These are phyloP conservation scores for Colletotrichum filicis DNA, from an alignment of 2,329 filamentous ascomycete genomes.

Conservation along the genomic window DNA sequence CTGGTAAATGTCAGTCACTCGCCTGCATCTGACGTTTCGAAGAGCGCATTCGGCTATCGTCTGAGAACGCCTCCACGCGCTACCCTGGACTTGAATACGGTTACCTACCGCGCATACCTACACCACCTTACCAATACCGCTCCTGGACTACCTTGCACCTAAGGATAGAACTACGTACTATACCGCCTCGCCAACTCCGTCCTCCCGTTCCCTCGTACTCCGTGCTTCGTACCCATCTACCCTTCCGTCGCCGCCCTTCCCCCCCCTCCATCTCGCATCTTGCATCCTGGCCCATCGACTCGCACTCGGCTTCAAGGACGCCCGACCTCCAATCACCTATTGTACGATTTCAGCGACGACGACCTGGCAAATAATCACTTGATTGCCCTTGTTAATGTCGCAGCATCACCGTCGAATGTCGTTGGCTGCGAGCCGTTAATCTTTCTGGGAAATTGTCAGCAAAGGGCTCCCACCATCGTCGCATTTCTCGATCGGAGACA, in stretches of 20 bases:
- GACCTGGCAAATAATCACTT: conserved; percentile 6
- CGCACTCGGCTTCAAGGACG: background rate
- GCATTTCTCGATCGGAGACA: conserved; percentile 26
- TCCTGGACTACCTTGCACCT: conserved; percentile 5
- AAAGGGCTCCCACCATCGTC: conserved; percentile 12
- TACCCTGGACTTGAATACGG: conserved; percentile 18
- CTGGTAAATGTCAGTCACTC: conserved; percentile 22
- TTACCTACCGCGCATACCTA: background rate
- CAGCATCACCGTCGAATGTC: conserved; percentile 7
- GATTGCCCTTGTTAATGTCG: conserved; percentile 25
- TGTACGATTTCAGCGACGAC: conserved; percentile 14
- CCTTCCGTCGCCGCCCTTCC: conserved; percentile 4
- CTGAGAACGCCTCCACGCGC: conserved; percentile 33
- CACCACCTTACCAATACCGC: background rate
- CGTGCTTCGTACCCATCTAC: conserved; percentile 2
- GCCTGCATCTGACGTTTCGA: conserved; percentile 33
- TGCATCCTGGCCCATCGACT: background rate
- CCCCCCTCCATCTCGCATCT: background rate
- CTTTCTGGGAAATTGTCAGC: background rate
- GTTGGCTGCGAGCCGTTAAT: conserved; percentile 20
- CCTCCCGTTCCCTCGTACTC: conserved; percentile 9
- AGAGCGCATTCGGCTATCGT: conserved; percentile 34
- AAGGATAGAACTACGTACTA: conserved; percentile 1
- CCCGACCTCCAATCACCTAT: conserved; percentile 8
- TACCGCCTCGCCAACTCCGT: background rate